Base-by-base conservation (phyloP, 768 basidiomycete genomes). In the Porphyrellus cyaneotinctus region DNA sequence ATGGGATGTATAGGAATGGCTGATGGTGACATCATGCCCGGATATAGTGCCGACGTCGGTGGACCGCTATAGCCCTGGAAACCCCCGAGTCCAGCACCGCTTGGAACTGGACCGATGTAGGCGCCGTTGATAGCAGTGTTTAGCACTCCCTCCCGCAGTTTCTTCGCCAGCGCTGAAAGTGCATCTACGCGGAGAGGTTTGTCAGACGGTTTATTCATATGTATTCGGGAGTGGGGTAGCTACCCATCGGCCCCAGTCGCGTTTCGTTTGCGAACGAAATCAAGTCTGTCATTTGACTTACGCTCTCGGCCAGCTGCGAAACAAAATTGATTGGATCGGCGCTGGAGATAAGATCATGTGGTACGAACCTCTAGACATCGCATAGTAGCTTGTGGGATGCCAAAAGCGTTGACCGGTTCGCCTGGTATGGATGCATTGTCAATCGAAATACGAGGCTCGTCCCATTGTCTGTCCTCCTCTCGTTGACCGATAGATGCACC, bases 301-400 rank as follows among this genome's bases (percentile, higher is more conserved):
- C 88, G 60, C 87, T 89, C 66, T 92, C 89, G 24, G 89, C 89
- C 47, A 92, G 75, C 84, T 87, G 59, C 32, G 53, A 53, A 52
- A 54, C 28, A 18, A 46, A 52, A 46, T 17, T 20, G 18, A 30
- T 57, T 53, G 32, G 56, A 37, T 53, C 43, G 41, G 38, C 33
- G 32, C n/a, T 20, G 47, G 26, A 33, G 24, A 38, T 43, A 36
- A 52, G 26, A 22, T 23, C 49, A 24, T 38, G 46, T 17, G 22
- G 31, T 44, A 65, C 77, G 51, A 51, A 87, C 86, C 78, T 92
- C 90, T 32, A 92, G 72, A 77, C 88, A 91, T 49, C 90, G 77
- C 91, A 91, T 91, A 17, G 90, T 90, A 3, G 88, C 88, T 64
- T 91, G 88, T 7, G 90, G 88, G 48, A 92, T 89, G 6, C 90